These are phyloP conservation scores for Tuber umbilicatum DNA, from an alignment of 495 filamentous ascomycete genomes.

Conservation along the genomic window DNA sequence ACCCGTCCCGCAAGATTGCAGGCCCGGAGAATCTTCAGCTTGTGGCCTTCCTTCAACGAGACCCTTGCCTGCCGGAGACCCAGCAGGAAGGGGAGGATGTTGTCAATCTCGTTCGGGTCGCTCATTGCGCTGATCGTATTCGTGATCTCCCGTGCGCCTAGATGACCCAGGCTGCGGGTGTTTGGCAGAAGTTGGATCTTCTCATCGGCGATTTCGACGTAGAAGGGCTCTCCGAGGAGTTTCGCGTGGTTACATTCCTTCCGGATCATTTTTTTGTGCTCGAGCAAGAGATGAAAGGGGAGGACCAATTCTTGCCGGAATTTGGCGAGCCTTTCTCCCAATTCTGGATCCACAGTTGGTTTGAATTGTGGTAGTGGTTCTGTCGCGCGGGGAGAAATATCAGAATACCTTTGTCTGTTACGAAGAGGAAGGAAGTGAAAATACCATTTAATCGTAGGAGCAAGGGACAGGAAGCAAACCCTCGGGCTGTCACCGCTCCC, in stretches of 20 bases:
- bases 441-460: slow-evolving; percentile 6
- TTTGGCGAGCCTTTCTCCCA: slow-evolving; percentile 46
- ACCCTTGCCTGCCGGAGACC: slow-evolving; percentile 45
- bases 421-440: slow-evolving; percentile 6
- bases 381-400: slow-evolving; percentile 11
- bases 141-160: slow-evolving; percentile 41
- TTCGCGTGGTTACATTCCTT: slow-evolving; percentile 48
- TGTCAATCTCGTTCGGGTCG: slow-evolving; percentile 54
- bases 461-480: slow-evolving; percentile 6
- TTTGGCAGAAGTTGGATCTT: slow-evolving; percentile 19
- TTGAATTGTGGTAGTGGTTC: slow-evolving; percentile 49
- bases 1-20: slow-evolving; percentile 6
- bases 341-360: slow-evolving; percentile 49
- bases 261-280: slow-evolving; percentile 54
- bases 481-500: background rate
- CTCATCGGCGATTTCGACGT: slow-evolving; percentile 55
- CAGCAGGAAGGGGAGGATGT: slow-evolving; percentile 54
- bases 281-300: slow-evolving; percentile 52
- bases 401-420: slow-evolving; percentile 14
- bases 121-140: slow-evolving; percentile 50
- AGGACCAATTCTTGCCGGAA: slow-evolving; percentile 61
- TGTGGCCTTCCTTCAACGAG: background rate
- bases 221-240: slow-evolving; percentile 56
- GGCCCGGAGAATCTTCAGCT: slow-evolving; percentile 15
- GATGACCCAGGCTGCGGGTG: slow-evolving; percentile 35